Conservation (phyloP, 2,329 filamentous ascomycete genomes). For the Teratosphaeria destructans region DNA sequence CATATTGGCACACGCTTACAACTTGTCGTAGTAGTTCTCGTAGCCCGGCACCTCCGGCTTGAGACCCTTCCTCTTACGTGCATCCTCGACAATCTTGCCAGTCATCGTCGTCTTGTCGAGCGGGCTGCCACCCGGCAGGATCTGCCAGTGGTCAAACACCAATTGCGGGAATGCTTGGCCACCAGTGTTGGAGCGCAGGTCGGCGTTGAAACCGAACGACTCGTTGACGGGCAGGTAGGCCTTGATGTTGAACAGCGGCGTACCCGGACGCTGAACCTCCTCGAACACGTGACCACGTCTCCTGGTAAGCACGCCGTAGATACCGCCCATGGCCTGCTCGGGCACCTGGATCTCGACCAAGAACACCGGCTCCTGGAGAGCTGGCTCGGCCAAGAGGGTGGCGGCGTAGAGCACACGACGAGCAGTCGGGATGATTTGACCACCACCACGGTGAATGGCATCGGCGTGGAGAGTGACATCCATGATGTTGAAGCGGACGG, state of each 20-base stretch:
- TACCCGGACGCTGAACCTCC: slow-evolving; percentile 96
- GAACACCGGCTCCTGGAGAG: slow-evolving; percentile 94
- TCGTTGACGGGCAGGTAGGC: slow-evolving; percentile 93
- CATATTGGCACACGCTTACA: slow-evolving; percentile 14
- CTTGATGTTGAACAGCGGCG: slow-evolving; percentile 99
- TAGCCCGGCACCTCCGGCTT: slow-evolving; percentile 88
- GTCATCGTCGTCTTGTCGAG: slow-evolving; percentile 74
- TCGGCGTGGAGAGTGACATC: slow-evolving; percentile 99
- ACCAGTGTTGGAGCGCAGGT: slow-evolving; percentile 84
- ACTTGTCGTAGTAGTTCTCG: slow-evolving; percentile 54
- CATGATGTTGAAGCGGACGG: slow-evolving; percentile 95
- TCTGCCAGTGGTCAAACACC: slow-evolving; percentile 98
- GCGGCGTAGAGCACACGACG: slow-evolving; percentile 96
- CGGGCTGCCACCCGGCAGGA: slow-evolving; percentile 85
- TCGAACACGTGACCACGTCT: slow-evolving; percentile 97
- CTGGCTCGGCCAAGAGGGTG: slow-evolving; percentile 79
- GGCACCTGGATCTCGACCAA: slow-evolving; percentile 98
- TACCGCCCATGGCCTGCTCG: slow-evolving; percentile 98
- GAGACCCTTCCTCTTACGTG: slow-evolving; percentile 99
- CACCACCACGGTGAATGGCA: slow-evolving; percentile 98
- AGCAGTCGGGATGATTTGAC: slow-evolving; percentile 95
- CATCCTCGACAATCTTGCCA: slow-evolving; percentile 71
- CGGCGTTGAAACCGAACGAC: slow-evolving; percentile 97
- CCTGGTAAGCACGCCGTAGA: slow-evolving; percentile 97
- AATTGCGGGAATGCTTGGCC: slow-evolving; percentile 98